These are phyloP conservation scores for Pseudomassariella vexata DNA, from an alignment of 2,329 filamentous ascomycete genomes.

Conservation along the genomic window DNA sequence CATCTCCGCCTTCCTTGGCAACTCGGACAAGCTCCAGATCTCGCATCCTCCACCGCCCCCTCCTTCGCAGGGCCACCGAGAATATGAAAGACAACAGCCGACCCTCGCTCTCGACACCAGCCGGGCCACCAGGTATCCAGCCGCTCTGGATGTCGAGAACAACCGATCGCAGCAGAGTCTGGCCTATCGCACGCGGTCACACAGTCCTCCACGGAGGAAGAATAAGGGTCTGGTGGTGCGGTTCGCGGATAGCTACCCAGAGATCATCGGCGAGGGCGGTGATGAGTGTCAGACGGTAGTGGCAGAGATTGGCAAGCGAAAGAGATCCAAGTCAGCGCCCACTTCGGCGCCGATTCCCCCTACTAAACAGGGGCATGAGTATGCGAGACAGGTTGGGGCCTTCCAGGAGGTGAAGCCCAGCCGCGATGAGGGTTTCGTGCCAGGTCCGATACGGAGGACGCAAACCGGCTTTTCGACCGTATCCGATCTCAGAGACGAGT, in stretches of 20 bases:
- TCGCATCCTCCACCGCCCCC: slow-evolving; percentile 40
- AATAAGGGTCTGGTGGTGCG: slow-evolving; percentile 62
- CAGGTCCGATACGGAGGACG: slow-evolving; percentile 48
- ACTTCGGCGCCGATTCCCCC: slow-evolving; percentile 24
- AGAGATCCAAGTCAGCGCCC: slow-evolving; percentile 33
- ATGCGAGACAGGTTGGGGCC: slow-evolving; percentile 16
- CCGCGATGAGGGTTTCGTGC: slow-evolving; percentile 41
- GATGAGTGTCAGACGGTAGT: slow-evolving; percentile 74
- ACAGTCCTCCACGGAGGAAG: slow-evolving; percentile 45
- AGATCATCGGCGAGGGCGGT: slow-evolving; percentile 85
- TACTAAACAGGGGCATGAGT: slow-evolving; percentile 21
- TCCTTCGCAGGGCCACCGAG: slow-evolving; percentile 21
- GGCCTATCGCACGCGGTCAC: slow-evolving; percentile 33
- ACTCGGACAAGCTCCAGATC: slow-evolving; percentile 49
- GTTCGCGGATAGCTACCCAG: slow-evolving; percentile 67
- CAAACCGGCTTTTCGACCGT: slow-evolving; percentile 49
- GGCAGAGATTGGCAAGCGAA: slow-evolving; percentile 62
- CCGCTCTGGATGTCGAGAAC: slow-evolving; percentile 41
- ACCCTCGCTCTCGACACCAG: slow-evolving; percentile 49
- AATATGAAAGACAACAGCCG: slow-evolving; percentile 24
- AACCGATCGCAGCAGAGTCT: slow-evolving; percentile 37
- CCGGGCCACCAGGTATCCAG: slow-evolving; percentile 49
- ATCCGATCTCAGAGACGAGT: slow-evolving; percentile 15
- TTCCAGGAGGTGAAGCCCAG: slow-evolving; percentile 19
- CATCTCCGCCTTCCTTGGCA: slow-evolving; percentile 55